These are phyloP conservation scores for Hansenula sp. DNA, from an alignment of 1,139 yeast genomes.

Conservation along the genomic window DNA sequence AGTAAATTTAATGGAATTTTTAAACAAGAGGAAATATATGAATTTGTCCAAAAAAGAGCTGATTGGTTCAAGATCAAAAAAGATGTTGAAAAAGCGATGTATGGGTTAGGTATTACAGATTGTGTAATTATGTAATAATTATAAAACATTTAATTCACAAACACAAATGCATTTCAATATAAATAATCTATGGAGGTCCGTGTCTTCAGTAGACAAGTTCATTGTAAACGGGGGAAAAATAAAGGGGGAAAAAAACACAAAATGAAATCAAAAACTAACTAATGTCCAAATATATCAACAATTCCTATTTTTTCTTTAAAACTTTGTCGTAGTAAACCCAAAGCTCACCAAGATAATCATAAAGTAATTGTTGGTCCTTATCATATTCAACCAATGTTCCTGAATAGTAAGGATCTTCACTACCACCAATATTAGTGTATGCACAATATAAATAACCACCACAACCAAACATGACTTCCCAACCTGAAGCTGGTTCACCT, in stretches of 20 bases:
- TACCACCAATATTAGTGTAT: conserved; percentile 38
- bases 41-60: conserved; percentile 80
- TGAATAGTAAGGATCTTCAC: conserved; percentile 21
- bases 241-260: background rate
- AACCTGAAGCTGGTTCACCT: conserved; percentile 29
- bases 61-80: conserved; percentile 78
- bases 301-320: conserved; percentile 2
- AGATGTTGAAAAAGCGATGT: conserved; percentile 92
- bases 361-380: conserved; percentile 12
- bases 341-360: conserved; percentile 21
- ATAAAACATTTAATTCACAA: too few species aligned
- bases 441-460: conserved; percentile 43
- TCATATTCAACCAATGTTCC: conserved; percentile 23
- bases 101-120: conserved; percentile 73
- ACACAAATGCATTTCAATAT: too few species aligned
- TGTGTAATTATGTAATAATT: conserved; percentile 41
- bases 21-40: conserved; percentile 89
- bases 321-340: conserved; percentile 19
- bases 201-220: too few species aligned
- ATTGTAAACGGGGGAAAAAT: too few species aligned
- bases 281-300: too few species aligned
- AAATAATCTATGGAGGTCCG: background rate
- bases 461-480: conserved; percentile 33
- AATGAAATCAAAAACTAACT: background rate
- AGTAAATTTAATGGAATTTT: conserved; percentile 86